These are phyloP conservation scores for Lachnum nothofagi DNA, from an alignment of 2,329 filamentous ascomycete species.

Conservation along the genomic window DNA sequence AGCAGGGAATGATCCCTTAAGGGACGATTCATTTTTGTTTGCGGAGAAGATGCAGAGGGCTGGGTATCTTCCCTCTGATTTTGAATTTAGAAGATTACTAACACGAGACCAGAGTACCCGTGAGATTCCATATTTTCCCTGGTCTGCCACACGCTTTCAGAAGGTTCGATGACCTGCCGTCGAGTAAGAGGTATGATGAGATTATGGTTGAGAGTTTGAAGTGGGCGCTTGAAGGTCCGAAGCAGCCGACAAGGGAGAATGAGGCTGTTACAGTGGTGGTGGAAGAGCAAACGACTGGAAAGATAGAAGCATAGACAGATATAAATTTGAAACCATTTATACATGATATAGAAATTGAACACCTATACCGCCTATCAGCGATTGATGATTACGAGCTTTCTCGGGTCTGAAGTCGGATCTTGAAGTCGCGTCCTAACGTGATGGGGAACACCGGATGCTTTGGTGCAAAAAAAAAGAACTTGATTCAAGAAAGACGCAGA, in stretches of 20 bases:
- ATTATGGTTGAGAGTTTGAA: background rate
- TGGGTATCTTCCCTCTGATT: slow-evolving; percentile 34
- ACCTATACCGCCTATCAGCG: too few relatives aligned
- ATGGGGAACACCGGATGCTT: too few relatives aligned
- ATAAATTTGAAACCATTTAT: too few relatives aligned
- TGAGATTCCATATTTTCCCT: slow-evolving; percentile 38
- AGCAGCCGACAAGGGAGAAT: background rate
- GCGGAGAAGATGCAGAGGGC: slow-evolving; percentile 40
- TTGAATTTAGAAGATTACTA: slow-evolving; percentile 38
- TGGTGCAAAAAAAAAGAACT: too few relatives aligned
- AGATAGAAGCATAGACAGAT: too few relatives aligned
- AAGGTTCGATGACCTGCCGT: background rate
- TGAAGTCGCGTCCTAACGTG: too few relatives aligned
- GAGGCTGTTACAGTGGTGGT: background rate
- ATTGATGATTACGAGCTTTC: too few relatives aligned
- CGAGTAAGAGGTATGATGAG: slow-evolving; percentile 2
- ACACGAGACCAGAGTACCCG: slow-evolving; percentile 28
- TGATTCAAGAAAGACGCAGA: too few relatives aligned
- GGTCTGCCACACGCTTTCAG: slow-evolving; percentile 50
- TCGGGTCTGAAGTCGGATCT: too few relatives aligned
- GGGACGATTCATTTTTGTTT: slow-evolving; percentile 47
- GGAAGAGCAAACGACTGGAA: too few relatives aligned
- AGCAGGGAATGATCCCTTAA: slow-evolving; percentile 43
- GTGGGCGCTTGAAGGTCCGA: background rate
- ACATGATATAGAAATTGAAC: too few relatives aligned